Conservation (phyloP, 202 grass and related monocot species). For the Carex sylvatica region DNA sequence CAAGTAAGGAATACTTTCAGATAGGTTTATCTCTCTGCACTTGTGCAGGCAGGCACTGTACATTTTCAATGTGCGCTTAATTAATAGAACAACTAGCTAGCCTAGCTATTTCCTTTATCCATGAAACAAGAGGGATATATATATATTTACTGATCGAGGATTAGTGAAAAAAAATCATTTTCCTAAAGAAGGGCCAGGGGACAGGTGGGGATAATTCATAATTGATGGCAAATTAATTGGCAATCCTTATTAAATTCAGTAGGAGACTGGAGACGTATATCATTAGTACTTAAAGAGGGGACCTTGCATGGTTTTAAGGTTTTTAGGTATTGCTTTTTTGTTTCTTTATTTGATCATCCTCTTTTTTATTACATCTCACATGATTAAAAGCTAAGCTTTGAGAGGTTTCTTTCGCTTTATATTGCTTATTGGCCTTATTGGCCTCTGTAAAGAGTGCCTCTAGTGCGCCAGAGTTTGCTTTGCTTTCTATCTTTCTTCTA, state of each 20-base stretch:
- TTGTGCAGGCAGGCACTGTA: background rate
- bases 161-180: no score
- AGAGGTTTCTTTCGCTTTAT: constrained; percentile 4
- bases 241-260: no score
- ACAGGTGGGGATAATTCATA: no score
- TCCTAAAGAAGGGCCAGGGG: no score
- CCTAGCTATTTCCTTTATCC: no score
- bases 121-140: no score
- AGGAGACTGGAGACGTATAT: no score
- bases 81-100: no score
- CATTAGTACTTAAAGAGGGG: background rate
- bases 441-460: background rate
- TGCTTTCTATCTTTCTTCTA: constrained; percentile 23
- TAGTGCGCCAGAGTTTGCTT: background rate
- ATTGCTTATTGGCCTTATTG: background rate
- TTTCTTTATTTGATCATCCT: background rate
- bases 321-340: background rate
- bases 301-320: background rate
- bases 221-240: no score
- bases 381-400: constrained; percentile 20
- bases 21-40: background rate
- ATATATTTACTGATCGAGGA: no score
- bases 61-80: background rate
- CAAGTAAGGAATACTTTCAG: background rate
- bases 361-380: constrained; percentile 5